Evolutionary conservation across 2,329 filamentous ascomycete species (phyloP), one percentile per base, ranked within the genome.

Genomic region (Ophiosphaerella narmari): DNA sequence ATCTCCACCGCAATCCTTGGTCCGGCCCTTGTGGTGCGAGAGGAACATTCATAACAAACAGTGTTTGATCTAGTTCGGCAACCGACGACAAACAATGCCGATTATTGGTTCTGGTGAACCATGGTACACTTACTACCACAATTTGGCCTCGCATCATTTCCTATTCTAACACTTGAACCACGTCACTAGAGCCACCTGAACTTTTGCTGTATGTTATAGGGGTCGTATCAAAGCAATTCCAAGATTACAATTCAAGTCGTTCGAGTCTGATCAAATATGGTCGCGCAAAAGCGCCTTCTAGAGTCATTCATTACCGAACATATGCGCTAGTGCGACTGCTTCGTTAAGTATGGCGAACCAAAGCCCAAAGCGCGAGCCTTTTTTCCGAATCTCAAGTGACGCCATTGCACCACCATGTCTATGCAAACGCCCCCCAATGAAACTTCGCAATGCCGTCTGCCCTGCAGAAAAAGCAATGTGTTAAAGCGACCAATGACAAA

Each of bases 381-480:
- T 42, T 21, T 16, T 34, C 26, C 26, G 32, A 32, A 43, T 8
- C 8, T 43, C 32, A 42, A 33, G 21, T 42, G 37, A 50, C 48
- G 39, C 52, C 42, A 23, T 24, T 16, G 49, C 38, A 44, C 39
- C 46, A 47, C 31, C 43, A 32, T 47, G 46, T 60, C 55, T 63
- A 63, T 59, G 58, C 58, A 57, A 57, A 50, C 48, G 37, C 41
- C 41, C 41, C 37, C 43, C 35, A n/a, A 39, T 36, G 44, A 51
- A 48, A 39, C 47, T 54, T 39, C 13, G 44, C 37, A 54, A 57
- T 54, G 60, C 58, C 61, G 35, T 55, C 49, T 57, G 48, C 50
- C 54, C 56, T 53, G 49, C 54, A 59, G 59, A 55, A 45, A 51
- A 57, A 55, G 47, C 43, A 18, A 57, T 54, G 52, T 44, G 32